A percentile compares a stretch with the other conserved stretches of the same genome.
Conservation (phyloP, 257 asterid species). For the Rauvolfia tetraphylla region DNA sequence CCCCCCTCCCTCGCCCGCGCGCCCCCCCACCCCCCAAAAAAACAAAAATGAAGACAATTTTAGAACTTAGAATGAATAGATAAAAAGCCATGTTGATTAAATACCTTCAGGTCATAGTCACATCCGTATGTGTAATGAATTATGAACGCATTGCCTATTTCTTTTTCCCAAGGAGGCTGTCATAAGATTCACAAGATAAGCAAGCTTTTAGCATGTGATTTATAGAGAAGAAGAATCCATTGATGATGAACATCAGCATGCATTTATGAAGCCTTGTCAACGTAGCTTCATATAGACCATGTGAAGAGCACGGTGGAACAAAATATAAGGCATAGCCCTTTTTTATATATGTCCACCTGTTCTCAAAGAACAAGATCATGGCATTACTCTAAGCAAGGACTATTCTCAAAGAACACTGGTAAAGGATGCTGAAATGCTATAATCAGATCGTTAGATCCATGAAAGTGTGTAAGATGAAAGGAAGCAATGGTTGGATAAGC, state of each 20-base stretch:
- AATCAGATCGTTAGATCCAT: not conserved
- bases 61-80: not conserved
- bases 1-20: no score
- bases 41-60: no score
- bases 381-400: not conserved
- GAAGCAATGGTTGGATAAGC: not conserved
- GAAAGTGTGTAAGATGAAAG: not conserved
- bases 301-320: no score
- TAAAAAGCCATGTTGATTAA: not conserved
- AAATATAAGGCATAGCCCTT: not conserved
- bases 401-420: not conserved
- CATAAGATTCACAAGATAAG: conserved; percentile 14
- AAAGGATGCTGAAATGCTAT: not conserved
- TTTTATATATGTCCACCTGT: not conserved
- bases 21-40: no score
- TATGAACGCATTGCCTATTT: conserved; percentile 67
- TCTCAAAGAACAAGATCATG: not conserved
- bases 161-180: conserved; percentile 96
- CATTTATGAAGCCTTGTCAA: not conserved
- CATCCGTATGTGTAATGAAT: conserved; percentile 96
- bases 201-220: conserved; percentile 11
- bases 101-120: conserved; percentile 82
- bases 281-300: not conserved
- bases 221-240: not conserved
- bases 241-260: not conserved